A percentile compares a stretch with the other conserved stretches of the same genome.
These are phyloP conservation scores for Rhizopogon vulgaris DNA, from an alignment of 768 basidiomycete genomes.

Conservation along the genomic window DNA sequence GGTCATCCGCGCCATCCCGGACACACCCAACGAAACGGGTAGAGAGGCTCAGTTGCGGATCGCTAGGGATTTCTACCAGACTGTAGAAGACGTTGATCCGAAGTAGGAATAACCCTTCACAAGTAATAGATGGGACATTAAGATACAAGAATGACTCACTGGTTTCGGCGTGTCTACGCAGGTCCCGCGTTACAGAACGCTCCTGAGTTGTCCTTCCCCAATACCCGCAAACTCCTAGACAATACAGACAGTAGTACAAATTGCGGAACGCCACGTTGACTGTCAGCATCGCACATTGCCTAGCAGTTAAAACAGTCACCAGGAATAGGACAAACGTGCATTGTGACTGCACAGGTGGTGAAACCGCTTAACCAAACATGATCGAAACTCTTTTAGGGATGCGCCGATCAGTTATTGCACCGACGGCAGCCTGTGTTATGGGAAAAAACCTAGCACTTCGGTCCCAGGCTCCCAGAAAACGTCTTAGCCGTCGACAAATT, in stretches of 20 bases:
- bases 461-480: slow-evolving; percentile 34
- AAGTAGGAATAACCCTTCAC: slow-evolving; percentile 25
- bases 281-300: neutral
- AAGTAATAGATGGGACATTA: neutral
- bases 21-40: slow-evolving; percentile 57
- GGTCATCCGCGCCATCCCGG: slow-evolving; percentile 65
- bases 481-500: slow-evolving; percentile 34
- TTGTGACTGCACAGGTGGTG: too few relatives aligned
- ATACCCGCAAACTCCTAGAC: neutral
- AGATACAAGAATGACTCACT: neutral
- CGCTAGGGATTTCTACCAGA: slow-evolving; percentile 81
- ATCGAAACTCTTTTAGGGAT: neutral
- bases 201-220: neutral
- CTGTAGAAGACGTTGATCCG: slow-evolving; percentile 63
- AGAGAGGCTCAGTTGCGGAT: slow-evolving; percentile 71
- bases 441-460: slow-evolving; percentile 17
- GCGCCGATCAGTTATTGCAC: neutral
- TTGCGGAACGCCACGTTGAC: neutral
- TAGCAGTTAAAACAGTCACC: neutral
- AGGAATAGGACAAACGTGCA: neutral
- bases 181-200: neutral
- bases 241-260: neutral
- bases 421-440: neutral
- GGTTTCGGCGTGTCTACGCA: too few relatives aligned
- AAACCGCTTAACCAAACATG: neutral